Base-by-base conservation (phyloP, 441 rosid genomes). In the Dalechampia spathulata region DNA sequence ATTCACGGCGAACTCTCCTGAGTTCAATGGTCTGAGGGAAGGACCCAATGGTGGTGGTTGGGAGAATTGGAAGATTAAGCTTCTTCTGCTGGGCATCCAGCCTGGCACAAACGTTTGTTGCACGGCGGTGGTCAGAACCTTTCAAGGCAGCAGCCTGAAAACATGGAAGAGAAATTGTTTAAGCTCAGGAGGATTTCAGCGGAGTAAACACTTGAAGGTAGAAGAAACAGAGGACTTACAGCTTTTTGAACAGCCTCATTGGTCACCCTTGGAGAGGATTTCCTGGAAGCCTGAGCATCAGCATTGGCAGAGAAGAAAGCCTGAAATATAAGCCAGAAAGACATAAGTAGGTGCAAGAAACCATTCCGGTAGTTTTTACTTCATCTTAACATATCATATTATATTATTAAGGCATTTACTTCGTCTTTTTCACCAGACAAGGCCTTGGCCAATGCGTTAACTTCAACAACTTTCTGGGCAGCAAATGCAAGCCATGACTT, bases 401-500 rank as follows among this genome's bases (percentile, higher is more conserved):
- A n/a, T n/a, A n/a, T n/a, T n/a, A n/a, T n/a, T 6, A 45, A 19
- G 28, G 40, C 58, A 23, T 12, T 17, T 78, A 88, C 97, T 92
- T 86, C 86, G 69, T 89, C 86, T 52, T 78, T 85, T 49, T 79
- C 73, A 41, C 99, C 92, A 27, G 83, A 86, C 75, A 92, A 75
- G 45, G 96, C 86, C 82, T 85, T 81, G 69, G 96, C 94, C 77
- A 92, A 67, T 19, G 90, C 92, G 70, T 89, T 80, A 39, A 89
- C 97, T 80, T 92, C 99, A 63, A 84, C 79, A 59, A 92, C 75
- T 77, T 92, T 92, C 61, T 92, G 99, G 62, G 99, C 99, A 55
- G 97, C 97, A 66, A 92, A 92, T 49, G 99, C 99, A 39, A 92
- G 73, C 97, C 99, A 92, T 19, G 99, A 89, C 60, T 89, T 89